Conservation (phyloP, 169 alveolate genomes). For the Theileria orientalis region DNA sequence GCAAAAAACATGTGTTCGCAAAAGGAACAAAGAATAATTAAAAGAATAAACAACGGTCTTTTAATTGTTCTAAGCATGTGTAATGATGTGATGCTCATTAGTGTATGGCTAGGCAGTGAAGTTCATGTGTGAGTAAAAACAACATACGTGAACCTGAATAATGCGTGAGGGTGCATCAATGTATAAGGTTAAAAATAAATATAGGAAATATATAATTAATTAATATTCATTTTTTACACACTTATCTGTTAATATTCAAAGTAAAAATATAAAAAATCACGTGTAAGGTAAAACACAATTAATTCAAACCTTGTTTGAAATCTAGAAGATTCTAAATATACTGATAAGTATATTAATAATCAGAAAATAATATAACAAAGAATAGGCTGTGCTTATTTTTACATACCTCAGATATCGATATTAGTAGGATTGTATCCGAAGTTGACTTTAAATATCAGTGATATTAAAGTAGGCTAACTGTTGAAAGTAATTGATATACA, state of each 20-base stretch:
- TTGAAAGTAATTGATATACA: background rate
- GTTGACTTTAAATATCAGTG: background rate
- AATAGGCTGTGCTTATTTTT: background rate
- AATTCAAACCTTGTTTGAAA: background rate
- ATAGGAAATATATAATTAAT: background rate
- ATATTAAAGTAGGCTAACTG: background rate
- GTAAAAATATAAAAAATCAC: too few species aligned
- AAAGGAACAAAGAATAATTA: background rate
- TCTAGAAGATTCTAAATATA: background rate
- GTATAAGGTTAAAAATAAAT: slow-evolving; percentile 1
- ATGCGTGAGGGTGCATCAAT: slow-evolving; percentile 44
- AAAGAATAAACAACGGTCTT: background rate
- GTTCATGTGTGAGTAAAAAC: slow-evolving; percentile 1
- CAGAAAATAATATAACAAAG: too few species aligned
- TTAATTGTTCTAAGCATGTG: background rate
- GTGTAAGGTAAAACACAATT: background rate
- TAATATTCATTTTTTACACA: slow-evolving; percentile 3
- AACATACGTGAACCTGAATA: slow-evolving; percentile 17
- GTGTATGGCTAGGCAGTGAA: background rate
- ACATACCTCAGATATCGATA: background rate
- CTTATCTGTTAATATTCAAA: background rate
- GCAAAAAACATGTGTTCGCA: background rate
- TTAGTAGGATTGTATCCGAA: background rate
- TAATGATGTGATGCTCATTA: background rate
- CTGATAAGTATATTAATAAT: too few species aligned